Base-by-base conservation (phyloP, 352 stramenopile genomes). In the Pythium apleroticum region DNA sequence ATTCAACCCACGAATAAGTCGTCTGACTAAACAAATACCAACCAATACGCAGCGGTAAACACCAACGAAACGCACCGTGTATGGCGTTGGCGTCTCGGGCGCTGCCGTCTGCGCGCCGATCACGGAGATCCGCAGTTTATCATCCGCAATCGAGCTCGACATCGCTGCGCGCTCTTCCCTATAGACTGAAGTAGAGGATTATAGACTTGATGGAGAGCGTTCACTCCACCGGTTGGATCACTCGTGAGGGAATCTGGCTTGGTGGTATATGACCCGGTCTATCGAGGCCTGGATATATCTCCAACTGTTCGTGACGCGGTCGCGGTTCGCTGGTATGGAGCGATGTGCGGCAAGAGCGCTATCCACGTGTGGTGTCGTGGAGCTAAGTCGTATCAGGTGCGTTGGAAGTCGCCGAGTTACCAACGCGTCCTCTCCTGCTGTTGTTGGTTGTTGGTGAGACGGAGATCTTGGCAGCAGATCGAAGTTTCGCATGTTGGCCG, bases 31-130 rank as follows among this genome's bases (percentile, higher is more conserved):
- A 17, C n/a, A n/a, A n/a, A n/a, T n/a, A 27, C 6, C 15, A 52
- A 24, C 30, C 5, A 33, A 33, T 9, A 33, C 30, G 10, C 37
- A 19, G n/a, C n/a, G n/a, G 10, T 52, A 19, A 27, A 50, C 7
- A 15, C 19, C 43, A 50, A 50, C 43, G n/a, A 50, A 1, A 66
- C 74, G 60, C 41, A 85, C 80, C 33, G 81, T 93, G 66, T 86
- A 88, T 12, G 81, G 73, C n/a, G 71, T 17, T 0, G 69, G 48
- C 19, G 66, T 69, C 60, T 75, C 74, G 9, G 73, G 56, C 12
- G 64, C 58, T 27, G 71, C 57, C 17, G 76, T 88, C 73, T 93
- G 72, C 20, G 80, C 72, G 57, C 84, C 84, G 57, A 93, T 86
- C 28, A 93, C 80, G n/a, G 78, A 69, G 41, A 91, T 71, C 31